These are phyloP conservation scores for Talaromyces sp. DNA, from an alignment of 2,329 filamentous ascomycete genomes.

Conservation along the genomic window DNA sequence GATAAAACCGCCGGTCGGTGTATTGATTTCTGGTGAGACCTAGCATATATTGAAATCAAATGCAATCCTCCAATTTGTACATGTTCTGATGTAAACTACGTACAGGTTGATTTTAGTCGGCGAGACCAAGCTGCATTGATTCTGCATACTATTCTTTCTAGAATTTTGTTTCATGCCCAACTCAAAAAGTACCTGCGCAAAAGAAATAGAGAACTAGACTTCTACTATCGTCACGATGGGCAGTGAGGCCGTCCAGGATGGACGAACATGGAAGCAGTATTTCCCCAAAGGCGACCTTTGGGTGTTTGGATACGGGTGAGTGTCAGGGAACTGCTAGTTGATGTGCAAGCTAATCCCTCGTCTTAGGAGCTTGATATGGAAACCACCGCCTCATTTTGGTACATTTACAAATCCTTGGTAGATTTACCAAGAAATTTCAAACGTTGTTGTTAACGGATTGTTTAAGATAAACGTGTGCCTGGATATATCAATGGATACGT, in stretches of 20 bases:
- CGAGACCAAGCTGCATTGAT: not conserved
- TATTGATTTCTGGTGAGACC: not conserved
- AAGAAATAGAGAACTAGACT: not conserved
- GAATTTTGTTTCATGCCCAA: not conserved
- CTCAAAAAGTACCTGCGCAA: not conserved
- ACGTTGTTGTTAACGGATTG: not conserved
- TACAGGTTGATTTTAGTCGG: not conserved
- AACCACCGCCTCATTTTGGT: slow-evolving; percentile 95
- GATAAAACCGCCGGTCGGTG: not conserved
- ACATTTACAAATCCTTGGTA: slow-evolving; percentile 26
- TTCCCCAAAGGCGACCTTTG: slow-evolving; percentile 67
- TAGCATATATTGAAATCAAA: not conserved
- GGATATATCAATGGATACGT: slow-evolving; percentile 94
- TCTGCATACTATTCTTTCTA: not conserved
- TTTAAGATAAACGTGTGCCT: slow-evolving; percentile 71
- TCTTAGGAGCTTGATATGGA: slow-evolving; percentile 88
- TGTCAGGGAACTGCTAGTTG: not conserved
- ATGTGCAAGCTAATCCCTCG: not conserved
- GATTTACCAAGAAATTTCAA: not conserved
- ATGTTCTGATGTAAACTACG: not conserved
- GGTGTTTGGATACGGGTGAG: slow-evolving; percentile 94
- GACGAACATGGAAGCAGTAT: slow-evolving; percentile 39
- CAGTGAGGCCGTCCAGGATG: not conserved
- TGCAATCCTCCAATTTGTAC: not conserved
- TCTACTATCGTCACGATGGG: slow-evolving; percentile 1